Conservation (phyloP, 768 basidiomycete genomes). For the Russula vinacea region DNA sequence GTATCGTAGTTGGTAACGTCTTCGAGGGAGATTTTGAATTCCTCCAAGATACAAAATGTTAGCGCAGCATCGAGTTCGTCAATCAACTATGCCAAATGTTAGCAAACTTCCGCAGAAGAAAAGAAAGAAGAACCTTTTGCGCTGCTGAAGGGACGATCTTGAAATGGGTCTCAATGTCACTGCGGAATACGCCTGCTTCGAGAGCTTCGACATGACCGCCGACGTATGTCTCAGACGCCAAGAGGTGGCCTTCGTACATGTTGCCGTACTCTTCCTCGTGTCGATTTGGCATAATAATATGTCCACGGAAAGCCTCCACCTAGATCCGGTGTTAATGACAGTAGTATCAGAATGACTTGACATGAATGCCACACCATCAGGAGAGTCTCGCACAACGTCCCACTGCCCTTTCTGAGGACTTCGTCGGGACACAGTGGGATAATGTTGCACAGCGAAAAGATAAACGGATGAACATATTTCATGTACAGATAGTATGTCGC, state of each 20-base stretch:
- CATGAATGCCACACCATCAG: conserved; percentile 72
- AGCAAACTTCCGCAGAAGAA: conserved; percentile 15
- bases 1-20: conserved; percentile 93
- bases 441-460: conserved; percentile 98
- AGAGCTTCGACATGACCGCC: conserved; percentile 98
- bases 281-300: conserved; percentile 96
- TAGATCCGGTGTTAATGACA: conserved; percentile 36
- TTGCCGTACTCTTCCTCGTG: conserved; percentile 90
- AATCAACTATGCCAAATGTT: conserved; percentile 59
- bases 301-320: conserved; percentile 92
- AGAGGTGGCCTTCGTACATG: conserved; percentile 94
- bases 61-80: conserved; percentile 92
- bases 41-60: conserved; percentile 82
- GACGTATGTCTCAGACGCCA: conserved; percentile 97
- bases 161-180: conserved; percentile 93
- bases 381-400: conserved; percentile 95
- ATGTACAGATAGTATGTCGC: conserved; percentile 99
- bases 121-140: conserved; percentile 56
- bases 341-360: neutral
- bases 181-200: conserved; percentile 96
- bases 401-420: conserved; percentile 91
- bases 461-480: conserved; percentile 99
- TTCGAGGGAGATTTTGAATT: conserved; percentile 74
- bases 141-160: conserved; percentile 87
- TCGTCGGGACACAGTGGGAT: conserved; percentile 97